These are phyloP conservation scores for Lachnellula hyalina DNA, from an alignment of 2,329 filamentous ascomycete species.

Conservation along the genomic window DNA sequence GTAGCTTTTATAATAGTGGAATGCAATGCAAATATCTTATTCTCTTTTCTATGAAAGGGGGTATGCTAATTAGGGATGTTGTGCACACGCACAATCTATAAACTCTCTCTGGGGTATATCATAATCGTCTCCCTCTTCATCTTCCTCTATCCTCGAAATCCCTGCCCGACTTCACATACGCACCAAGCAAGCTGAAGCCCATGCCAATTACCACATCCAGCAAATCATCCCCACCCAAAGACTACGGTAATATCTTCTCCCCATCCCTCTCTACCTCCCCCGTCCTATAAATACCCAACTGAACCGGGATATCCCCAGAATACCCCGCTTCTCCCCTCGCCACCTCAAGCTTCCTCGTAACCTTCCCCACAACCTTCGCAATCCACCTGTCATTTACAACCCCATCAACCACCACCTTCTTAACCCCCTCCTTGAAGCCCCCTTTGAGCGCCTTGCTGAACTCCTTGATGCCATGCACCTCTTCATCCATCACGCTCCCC, in stretches of 20 bases:
- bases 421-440: conserved; percentile 40
- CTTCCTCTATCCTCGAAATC: no score
- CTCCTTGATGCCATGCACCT: conserved; percentile 28
- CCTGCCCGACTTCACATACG: no score
- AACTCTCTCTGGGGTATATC: no score
- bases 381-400: conserved; percentile 51
- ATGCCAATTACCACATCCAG: no score
- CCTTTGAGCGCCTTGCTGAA: conserved; percentile 29
- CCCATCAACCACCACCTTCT: conserved; percentile 40
- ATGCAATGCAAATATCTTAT: no score
- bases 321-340: conserved; percentile 47
- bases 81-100: no score
- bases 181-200: no score
- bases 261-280: conserved; percentile 14
- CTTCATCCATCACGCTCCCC: conserved; percentile 25
- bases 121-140: no score
- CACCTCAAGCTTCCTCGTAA: conserved; percentile 43
- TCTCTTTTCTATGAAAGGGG: no score
- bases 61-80: no score
- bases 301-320: conserved; percentile 41
- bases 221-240: no score
- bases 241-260: conserved; percentile 23
- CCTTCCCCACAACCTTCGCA: conserved; percentile 46
- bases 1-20: no score
- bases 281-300: conserved; percentile 18